Evolutionary conservation across 2,329 filamentous ascomycete genomes (phyloP).

Genomic region (Clarireedia sp.): DNA sequence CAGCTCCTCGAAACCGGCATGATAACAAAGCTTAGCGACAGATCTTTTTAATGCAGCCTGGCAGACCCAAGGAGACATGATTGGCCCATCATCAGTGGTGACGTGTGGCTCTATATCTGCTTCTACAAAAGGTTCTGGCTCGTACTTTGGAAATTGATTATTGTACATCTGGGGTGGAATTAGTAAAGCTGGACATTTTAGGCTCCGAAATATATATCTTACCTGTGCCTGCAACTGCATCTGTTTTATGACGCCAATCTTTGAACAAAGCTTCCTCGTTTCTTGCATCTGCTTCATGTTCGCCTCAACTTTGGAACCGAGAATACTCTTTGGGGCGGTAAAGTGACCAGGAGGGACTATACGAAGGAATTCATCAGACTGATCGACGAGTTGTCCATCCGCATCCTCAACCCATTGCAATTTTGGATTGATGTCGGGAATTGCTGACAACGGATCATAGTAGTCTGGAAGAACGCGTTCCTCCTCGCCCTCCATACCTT

Average conservation of each 20-base stretch:
- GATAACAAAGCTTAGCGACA: constrained; percentile 90
- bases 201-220: constrained; percentile 29
- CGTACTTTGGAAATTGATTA: constrained; percentile 97
- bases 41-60: constrained; percentile 81
- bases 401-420: constrained; percentile 84
- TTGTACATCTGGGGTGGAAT: constrained; percentile 60
- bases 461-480: constrained; percentile 87
- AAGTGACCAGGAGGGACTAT: constrained; percentile 71
- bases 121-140: constrained; percentile 81
- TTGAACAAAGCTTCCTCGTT: constrained; percentile 88
- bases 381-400: constrained; percentile 82
- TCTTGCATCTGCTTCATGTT: constrained; percentile 96
- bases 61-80: constrained; percentile 78
- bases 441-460: constrained; percentile 77
- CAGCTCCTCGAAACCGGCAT: constrained; percentile 93
- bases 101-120: constrained; percentile 83
- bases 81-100: constrained; percentile 76
- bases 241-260: constrained; percentile 96
- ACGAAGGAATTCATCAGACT: constrained; percentile 74
- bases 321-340: constrained; percentile 60
- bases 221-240: constrained; percentile 98
- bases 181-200: constrained; percentile 12
- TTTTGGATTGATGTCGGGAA: constrained; percentile 73
- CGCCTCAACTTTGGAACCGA: constrained; percentile 74
- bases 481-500: constrained; percentile 80